Evolutionary conservation across 352 stramenopile species (phyloP).

Genomic region (Globisporangium paddicum): DNA sequence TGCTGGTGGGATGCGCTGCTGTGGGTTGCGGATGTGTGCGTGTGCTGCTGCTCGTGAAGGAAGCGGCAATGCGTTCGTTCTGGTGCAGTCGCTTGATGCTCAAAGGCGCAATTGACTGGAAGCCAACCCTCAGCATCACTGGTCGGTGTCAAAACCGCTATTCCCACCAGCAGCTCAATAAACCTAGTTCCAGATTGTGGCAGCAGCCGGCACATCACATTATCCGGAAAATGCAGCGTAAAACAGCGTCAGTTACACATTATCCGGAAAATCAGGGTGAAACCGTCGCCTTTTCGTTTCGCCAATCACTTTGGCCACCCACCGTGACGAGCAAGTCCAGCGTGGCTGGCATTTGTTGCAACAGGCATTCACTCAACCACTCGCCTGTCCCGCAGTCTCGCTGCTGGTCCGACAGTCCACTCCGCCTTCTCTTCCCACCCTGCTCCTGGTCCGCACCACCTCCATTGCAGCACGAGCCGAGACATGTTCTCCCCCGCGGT

Average conservation of each 20-base stretch:
- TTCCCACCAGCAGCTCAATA: not conserved
- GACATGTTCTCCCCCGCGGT: constrained; percentile 63
- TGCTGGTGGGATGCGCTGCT: not conserved
- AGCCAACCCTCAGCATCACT: constrained; percentile 4
- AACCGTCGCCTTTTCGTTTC: not conserved
- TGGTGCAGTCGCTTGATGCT: constrained; percentile 9
- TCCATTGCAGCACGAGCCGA: not conserved
- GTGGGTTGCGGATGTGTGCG: not conserved
- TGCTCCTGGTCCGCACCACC: no score
- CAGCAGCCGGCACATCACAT: not conserved
- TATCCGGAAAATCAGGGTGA: not conserved
- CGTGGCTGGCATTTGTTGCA: not conserved
- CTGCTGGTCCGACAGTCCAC: not conserved
- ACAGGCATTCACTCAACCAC: not conserved
- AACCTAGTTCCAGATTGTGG: not conserved
- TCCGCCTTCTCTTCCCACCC: not conserved
- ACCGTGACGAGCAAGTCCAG: not conserved
- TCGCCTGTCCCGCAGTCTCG: not conserved
- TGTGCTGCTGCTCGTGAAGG: not conserved
- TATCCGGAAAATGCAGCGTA: not conserved
- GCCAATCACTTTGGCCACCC: not conserved
- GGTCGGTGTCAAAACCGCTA: not conserved
- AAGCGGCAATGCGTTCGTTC: not conserved
- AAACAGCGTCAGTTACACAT: not conserved
- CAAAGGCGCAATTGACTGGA: constrained; percentile 15